Percentiles rank a stretch among this genome's conserved stretches.
Conservation (phyloP, 495 filamentous ascomycete species). For the Staphylotrichum tortipilum region DNA sequence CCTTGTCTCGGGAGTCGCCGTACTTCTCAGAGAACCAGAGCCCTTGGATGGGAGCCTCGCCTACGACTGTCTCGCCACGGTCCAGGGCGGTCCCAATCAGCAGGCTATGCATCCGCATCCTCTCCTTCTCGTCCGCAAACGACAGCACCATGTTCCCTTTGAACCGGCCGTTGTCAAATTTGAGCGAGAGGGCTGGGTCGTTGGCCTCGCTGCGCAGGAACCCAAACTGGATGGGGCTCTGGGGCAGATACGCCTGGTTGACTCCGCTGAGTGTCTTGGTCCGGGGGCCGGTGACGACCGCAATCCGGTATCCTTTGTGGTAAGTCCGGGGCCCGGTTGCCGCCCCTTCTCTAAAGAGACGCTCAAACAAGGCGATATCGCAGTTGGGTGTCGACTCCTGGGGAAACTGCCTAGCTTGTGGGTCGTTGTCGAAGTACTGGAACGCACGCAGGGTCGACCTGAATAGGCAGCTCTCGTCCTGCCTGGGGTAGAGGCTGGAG, state of each 20-base stretch:
- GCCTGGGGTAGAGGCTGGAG: conserved; percentile 51
- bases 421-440: conserved; percentile 64
- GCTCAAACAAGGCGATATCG: conserved; percentile 64
- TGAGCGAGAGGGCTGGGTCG: conserved; percentile 57
- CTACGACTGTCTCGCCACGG: conserved; percentile 51
- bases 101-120: conserved; percentile 55
- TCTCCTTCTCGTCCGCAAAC: conserved; percentile 60
- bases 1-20: conserved; percentile 28
- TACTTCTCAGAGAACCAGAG: conserved; percentile 55
- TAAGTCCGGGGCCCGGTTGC: conserved; percentile 57
- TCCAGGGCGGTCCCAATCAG: conserved; percentile 57
- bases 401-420: conserved; percentile 59
- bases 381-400: conserved; percentile 61
- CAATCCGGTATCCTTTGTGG: conserved; percentile 68
- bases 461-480: conserved; percentile 58
- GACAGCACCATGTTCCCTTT: conserved; percentile 63
- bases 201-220: conserved; percentile 60
- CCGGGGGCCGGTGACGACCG: conserved; percentile 63
- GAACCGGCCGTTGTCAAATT: conserved; percentile 56
- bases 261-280: conserved; percentile 67
- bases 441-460: conserved; percentile 58
- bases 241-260: conserved; percentile 51
- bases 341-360: conserved; percentile 49
- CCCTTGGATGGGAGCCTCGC: conserved; percentile 52
- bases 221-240: conserved; percentile 61